phyloP scores from a whole-genome alignment of 1,139 yeast genomes.

The Meyerozyma elateridarum region DNA sequence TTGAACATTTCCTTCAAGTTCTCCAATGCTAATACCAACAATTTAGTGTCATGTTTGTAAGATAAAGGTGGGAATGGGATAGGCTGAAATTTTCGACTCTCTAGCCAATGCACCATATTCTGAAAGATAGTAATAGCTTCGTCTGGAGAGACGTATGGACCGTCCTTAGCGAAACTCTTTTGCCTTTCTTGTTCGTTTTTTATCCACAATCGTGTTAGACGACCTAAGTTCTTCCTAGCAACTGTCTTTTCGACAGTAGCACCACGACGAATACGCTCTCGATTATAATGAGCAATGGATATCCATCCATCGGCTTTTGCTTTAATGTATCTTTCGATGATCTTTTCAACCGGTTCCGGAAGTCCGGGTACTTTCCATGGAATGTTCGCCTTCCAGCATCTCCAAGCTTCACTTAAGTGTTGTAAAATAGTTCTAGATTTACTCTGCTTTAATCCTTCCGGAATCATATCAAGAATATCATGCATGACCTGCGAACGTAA shows the following conservation, averaged over 20 bases:
- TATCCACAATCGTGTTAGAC: constrained; percentile 88
- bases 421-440: constrained; percentile 86
- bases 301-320: constrained; percentile 98
- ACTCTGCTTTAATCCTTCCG: constrained; percentile 86
- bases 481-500: constrained; percentile 92
- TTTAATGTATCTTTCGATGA: constrained; percentile 82
- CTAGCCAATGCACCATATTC: constrained; percentile 92
- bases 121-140: constrained; percentile 86
- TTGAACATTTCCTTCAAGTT: constrained; percentile 77
- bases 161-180: constrained; percentile 71
- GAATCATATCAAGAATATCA: constrained; percentile 94
- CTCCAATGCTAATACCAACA: constrained; percentile 84
- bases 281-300: constrained; percentile 85
- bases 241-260: constrained; percentile 92
- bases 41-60: constrained; percentile 89
- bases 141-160: constrained; percentile 81
- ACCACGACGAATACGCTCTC: constrained; percentile 85
- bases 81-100: constrained; percentile 75
- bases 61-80: constrained; percentile 92
- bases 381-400: constrained; percentile 98
- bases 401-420: constrained; percentile 97
- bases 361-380: constrained; percentile 98
- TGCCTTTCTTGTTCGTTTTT: constrained; percentile 92
- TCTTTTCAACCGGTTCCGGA: constrained; percentile 83
- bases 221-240: constrained; percentile 86